Conservation (phyloP, 306 rosid species). For the Vicia villosa region DNA sequence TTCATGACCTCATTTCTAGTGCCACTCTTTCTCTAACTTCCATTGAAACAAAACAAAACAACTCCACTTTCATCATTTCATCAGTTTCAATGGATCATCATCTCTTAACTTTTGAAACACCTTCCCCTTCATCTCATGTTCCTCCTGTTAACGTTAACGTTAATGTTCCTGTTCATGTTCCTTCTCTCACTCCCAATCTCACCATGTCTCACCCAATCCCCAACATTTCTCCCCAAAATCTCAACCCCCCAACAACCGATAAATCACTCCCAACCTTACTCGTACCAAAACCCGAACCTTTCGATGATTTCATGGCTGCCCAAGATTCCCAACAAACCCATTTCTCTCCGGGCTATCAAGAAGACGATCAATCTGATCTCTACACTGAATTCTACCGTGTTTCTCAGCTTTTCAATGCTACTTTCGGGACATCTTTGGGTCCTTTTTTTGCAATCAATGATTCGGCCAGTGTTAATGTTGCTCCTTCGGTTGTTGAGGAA, state of each 20-base stretch:
- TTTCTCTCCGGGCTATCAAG: conserved; percentile 21
- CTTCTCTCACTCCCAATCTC: background rate
- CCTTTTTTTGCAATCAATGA: background rate
- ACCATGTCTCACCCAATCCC: conserved; percentile 5
- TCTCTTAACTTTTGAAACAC: conserved; percentile 6
- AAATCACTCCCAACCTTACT: conserved; percentile 36
- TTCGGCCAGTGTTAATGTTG: background rate
- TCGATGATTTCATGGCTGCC: conserved; percentile 44
- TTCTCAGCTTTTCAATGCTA: conserved; percentile 63
- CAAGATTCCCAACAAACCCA: conserved; percentile 1
- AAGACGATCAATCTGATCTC: conserved; percentile 44
- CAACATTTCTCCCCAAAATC: background rate
- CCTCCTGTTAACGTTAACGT: background rate
- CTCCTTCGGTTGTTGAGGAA: background rate
- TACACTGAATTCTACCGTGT: conserved; percentile 68
- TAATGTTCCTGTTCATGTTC: background rate
- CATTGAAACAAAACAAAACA: background rate
- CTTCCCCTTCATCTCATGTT: conserved; percentile 2
- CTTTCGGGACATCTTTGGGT: conserved; percentile 48
- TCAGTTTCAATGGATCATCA: conserved; percentile 4
- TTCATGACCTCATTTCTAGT: background rate
- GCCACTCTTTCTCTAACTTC: background rate
- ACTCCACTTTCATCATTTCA: background rate
- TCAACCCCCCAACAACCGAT: background rate
- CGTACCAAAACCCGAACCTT: conserved; percentile 75